phyloP scores from a whole-genome alignment of 208 protist genomes.

The Crithidia brevicula region DNA sequence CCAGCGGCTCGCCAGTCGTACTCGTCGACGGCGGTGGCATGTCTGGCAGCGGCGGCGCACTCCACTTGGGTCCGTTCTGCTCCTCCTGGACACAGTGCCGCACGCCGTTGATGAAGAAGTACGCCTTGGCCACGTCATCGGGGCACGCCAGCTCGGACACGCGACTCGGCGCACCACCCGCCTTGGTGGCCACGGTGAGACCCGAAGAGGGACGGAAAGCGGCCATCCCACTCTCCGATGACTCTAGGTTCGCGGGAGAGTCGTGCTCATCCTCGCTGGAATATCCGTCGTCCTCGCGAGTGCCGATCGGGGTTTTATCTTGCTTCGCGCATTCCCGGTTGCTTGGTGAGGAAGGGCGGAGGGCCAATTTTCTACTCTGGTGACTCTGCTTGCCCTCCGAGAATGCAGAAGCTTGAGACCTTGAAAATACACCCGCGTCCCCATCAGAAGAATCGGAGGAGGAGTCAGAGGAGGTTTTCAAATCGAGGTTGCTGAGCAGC shows the following conservation, averaged over 20 bases:
- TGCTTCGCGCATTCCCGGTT: constrained; percentile 1
- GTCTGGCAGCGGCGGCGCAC: not conserved
- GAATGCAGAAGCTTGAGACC: not conserved
- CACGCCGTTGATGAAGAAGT: constrained; percentile 25
- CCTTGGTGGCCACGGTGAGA: constrained; percentile 2
- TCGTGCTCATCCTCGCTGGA: constrained; percentile 26
- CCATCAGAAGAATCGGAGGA: constrained; percentile 7
- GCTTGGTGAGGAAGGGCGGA: not conserved
- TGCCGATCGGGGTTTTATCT: not conserved
- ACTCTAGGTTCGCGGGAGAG: constrained; percentile 9
- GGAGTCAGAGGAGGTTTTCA: constrained; percentile 8
- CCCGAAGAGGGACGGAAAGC: not conserved
- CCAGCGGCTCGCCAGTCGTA: not conserved
- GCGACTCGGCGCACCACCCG: not conserved
- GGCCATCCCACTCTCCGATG: constrained; percentile 4
- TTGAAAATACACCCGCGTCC: not conserved
- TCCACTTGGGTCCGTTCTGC: constrained; percentile 9
- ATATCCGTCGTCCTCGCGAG: constrained; percentile 18
- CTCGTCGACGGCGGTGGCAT: not conserved
- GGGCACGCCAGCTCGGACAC: not conserved
- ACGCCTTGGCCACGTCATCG: not conserved
- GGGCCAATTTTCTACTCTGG: not conserved
- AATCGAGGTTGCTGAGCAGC: constrained; percentile 18
- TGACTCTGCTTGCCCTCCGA: not conserved
- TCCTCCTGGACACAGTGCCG: constrained; percentile 15